Evolutionary conservation across 2,329 filamentous ascomycete species (phyloP).

Genomic region (Phialophora verrucosa): DNA sequence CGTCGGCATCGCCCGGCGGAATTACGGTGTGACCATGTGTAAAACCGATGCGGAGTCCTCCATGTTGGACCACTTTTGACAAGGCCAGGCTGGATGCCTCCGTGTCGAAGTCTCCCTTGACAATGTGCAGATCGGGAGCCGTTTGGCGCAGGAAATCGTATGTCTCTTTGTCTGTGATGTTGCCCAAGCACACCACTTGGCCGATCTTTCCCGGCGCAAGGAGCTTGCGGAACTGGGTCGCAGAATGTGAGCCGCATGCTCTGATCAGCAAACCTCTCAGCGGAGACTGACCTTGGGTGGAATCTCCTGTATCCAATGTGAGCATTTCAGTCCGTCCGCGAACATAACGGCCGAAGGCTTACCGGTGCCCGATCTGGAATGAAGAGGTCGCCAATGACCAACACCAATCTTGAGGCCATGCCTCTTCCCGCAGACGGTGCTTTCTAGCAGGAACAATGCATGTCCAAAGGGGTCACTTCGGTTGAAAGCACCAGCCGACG

Average conservation of each 20-base stretch:
- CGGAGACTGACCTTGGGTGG: slow-evolving; percentile 76
- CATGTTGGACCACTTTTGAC: slow-evolving; percentile 73
- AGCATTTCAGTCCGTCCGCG: not conserved
- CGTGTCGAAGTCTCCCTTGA: slow-evolving; percentile 73
- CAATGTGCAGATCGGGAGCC: slow-evolving; percentile 72
- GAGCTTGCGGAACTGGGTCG: slow-evolving; percentile 77
- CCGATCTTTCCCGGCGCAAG: slow-evolving; percentile 82
- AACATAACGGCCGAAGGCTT: slow-evolving; percentile 42
- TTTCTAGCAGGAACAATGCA: slow-evolving; percentile 24
- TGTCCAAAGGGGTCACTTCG: slow-evolving; percentile 18
- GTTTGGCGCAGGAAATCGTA: slow-evolving; percentile 80
- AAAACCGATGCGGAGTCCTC: slow-evolving; percentile 70
- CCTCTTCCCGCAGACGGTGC: slow-evolving; percentile 24
- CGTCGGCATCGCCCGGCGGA: slow-evolving; percentile 70
- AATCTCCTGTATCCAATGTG: slow-evolving; percentile 64
- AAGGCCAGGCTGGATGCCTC: slow-evolving; percentile 69
- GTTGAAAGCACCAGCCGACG: slow-evolving; percentile 5
- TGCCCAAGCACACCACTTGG: slow-evolving; percentile 79
- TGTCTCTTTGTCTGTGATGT: slow-evolving; percentile 77
- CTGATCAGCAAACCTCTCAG: slow-evolving; percentile 3
- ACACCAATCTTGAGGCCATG: slow-evolving; percentile 84
- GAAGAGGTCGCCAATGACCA: slow-evolving; percentile 91
- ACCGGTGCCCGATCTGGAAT: slow-evolving; percentile 89
- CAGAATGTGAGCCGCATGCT: slow-evolving; percentile 19
- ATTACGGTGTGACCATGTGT: slow-evolving; percentile 75